Evolutionary conservation across 1,139 yeast species (phyloP), one percentile per base, ranked within the genome.

Genomic region (Diutina neorugosa): DNA sequence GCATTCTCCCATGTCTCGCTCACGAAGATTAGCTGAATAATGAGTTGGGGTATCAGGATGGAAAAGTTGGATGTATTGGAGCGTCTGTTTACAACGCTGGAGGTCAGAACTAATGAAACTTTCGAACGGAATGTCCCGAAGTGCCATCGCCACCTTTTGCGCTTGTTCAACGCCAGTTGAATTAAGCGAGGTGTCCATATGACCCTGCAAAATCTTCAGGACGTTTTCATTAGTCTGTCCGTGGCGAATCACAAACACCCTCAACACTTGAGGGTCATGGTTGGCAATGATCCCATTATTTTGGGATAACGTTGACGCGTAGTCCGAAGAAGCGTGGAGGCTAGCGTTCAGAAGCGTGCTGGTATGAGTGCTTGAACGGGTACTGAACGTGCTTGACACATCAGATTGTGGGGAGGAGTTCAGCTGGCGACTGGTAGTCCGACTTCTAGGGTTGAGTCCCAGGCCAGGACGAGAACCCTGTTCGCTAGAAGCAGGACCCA

Each of bases 141-240:
- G 64, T 25, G 71, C 63, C 12, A 63, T 56, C 4, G 83, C 86
- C 18, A 82, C 74, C 56, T 69, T 63, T 44, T 63, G 59, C 1
- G 89, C 86, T 62, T 85, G 93, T 2, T 67, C 60, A 2, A 61
- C 54, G 0, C 96, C 96, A 1, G 70, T 72, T 0, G 66, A 73
- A 60, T 87, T 86, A 52, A 87, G 63, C 34, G 77, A 75, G 3
- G 82, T 77, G 61, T 87, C 81, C 52, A 69, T 59, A 62, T 87
- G 95, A 2, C 96, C 96, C 64, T 87, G 96, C 51, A 87, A 67
- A 52, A 84, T 82, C 64, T 81, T 82, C 56, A 75, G 64, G 21
- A 75, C 71, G 63, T 87, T 87, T 63, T 83, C 82, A 56, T 81
- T 82, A 0, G 96, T 87, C 63, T 85, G 93, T 2, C 95, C 96